These are phyloP conservation scores for Epichloe aotearoae DNA, from an alignment of 2,329 filamentous ascomycete genomes.

Conservation along the genomic window DNA sequence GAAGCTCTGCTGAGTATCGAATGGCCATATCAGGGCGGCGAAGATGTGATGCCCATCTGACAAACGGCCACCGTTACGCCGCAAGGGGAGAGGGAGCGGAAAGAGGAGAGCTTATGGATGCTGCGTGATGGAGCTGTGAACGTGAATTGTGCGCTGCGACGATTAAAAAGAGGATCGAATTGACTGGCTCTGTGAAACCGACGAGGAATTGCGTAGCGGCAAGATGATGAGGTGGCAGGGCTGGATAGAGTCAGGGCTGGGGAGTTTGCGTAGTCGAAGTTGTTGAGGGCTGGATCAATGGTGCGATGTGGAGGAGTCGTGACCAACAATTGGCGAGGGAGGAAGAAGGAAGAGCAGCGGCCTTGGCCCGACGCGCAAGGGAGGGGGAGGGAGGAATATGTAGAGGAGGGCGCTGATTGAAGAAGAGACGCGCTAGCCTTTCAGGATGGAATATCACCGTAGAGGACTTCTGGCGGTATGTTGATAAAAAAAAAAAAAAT, in stretches of 20 bases:
- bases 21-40: conserved; percentile 32
- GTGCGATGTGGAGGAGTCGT: conserved; percentile 1
- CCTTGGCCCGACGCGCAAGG: not conserved
- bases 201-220: not conserved
- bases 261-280: not conserved
- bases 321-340: conserved; percentile 1
- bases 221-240: not conserved
- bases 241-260: not conserved
- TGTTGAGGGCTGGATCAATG: conserved; percentile 3
- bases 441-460: not conserved
- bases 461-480: not conserved
- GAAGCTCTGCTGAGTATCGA: conserved; percentile 64
- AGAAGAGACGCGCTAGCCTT: not conserved
- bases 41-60: conserved; percentile 26
- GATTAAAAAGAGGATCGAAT: not conserved
- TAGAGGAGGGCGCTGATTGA: not conserved
- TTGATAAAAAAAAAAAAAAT: not conserved
- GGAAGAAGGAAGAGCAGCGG: not conserved
- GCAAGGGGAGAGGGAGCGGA: not conserved
- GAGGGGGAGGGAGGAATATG: not conserved
- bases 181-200: not conserved
- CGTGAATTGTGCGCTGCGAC: not conserved
- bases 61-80: conserved; percentile 11
- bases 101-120: not conserved
- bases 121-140: not conserved